Conservation (phyloP, 805 yeast species). For the Hanseniaspora lindneri region DNA sequence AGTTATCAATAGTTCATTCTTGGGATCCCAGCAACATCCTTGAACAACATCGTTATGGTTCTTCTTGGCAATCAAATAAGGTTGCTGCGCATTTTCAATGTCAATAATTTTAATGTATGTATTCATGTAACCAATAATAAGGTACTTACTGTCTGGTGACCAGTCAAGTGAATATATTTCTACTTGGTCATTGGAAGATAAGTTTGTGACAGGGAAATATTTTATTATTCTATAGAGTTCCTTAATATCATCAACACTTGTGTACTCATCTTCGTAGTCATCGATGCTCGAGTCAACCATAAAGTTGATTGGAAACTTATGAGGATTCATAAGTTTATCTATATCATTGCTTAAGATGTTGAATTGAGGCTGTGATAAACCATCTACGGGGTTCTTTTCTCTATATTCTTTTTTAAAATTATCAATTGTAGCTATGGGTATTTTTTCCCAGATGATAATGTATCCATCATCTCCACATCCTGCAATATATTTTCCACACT, state of each 20-base stretch:
- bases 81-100: conserved; percentile 1
- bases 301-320: conserved; percentile 5
- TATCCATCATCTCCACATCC: conserved; percentile 94
- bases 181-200: conserved; percentile 27
- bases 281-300: conserved; percentile 28
- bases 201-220: conserved; percentile 41
- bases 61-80: conserved; percentile 10
- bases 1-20: conserved; percentile 61
- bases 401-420: conserved; percentile 35
- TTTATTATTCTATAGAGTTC: conserved; percentile 59
- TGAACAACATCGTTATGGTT: conserved; percentile 87
- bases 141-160: conserved; percentile 71
- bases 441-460: conserved; percentile 55
- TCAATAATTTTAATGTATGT: conserved; percentile 13
- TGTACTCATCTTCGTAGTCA: conserved; percentile 18
- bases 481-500: conserved; percentile 41
- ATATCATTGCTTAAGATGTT: background rate
- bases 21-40: conserved; percentile 94
- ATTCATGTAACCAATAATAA: conserved; percentile 60
- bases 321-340: conserved; percentile 6
- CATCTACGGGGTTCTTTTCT: conserved; percentile 23
- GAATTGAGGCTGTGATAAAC: background rate
- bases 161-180: conserved; percentile 88
- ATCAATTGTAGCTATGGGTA: background rate
- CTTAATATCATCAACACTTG: conserved; percentile 36